A percentile compares a stretch with the other conserved stretches of the same genome.
phyloP scores from a whole-genome alignment of 306 rosid species.

The Urtica urens region DNA sequence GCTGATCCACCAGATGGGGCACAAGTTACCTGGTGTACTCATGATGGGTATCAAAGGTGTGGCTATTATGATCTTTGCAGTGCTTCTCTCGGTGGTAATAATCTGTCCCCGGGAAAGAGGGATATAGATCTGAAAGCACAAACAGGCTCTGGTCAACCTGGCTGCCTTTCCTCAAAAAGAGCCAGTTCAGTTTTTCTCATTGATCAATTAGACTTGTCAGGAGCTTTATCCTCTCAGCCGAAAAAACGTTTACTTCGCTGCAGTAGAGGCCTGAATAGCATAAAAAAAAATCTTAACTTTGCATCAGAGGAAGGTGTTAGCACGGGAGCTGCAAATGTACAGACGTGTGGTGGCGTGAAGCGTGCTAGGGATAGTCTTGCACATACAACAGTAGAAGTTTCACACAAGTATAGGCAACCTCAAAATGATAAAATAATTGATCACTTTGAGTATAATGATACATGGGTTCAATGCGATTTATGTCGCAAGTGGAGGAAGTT shows the following conservation, averaged over 20 bases:
- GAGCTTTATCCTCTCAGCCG: slow-evolving; percentile 28
- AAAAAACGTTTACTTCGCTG: slow-evolving; percentile 24
- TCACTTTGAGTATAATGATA: slow-evolving; percentile 39
- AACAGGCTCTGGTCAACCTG: slow-evolving; percentile 26
- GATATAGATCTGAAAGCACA: slow-evolving; percentile 23
- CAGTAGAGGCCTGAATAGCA: slow-evolving; percentile 44
- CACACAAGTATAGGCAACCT: slow-evolving; percentile 20
- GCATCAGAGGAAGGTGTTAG: slow-evolving; percentile 38
- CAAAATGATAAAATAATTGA: slow-evolving; percentile 21
- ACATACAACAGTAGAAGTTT: slow-evolving; percentile 25
- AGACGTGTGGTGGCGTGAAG: too few species aligned
- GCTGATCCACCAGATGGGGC: slow-evolving; percentile 67
- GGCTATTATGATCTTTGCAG: slow-evolving; percentile 78
- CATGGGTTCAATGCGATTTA: slow-evolving; percentile 91
- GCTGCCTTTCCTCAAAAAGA: slow-evolving; percentile 46
- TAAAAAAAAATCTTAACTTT: slow-evolving; percentile 41
- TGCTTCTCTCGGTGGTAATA: slow-evolving; percentile 20
- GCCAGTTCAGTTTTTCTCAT: slow-evolving; percentile 29
- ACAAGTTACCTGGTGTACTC: slow-evolving; percentile 56
- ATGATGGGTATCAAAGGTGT: slow-evolving; percentile 58
- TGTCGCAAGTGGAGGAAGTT: slow-evolving; percentile 91
- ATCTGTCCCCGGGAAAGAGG: slow-evolving; percentile 33
- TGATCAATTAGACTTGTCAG: slow-evolving; percentile 21
- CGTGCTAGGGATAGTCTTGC: slow-evolving; percentile 24
- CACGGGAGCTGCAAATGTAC: too few species aligned